Evolutionary conservation across 176 grass and related monocot genomes (phyloP).

Genomic region (Stipa capillata): DNA sequence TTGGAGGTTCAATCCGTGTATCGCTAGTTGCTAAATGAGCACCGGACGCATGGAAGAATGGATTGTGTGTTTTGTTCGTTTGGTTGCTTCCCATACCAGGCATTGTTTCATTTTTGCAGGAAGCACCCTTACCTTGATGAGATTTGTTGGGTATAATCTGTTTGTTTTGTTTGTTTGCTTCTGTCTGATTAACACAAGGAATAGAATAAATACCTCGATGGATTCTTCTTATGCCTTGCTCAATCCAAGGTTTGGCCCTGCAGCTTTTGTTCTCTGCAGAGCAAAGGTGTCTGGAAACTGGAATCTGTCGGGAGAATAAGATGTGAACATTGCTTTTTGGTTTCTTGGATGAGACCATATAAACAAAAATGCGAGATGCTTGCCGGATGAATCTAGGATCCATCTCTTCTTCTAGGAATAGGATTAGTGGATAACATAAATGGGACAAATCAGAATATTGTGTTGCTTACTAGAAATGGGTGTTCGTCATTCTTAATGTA

Average conservation of each 20-base stretch:
- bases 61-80: not conserved
- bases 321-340: not conserved
- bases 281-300: not conserved
- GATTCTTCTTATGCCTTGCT: not conserved
- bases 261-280: not conserved
- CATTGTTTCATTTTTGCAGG: constrained; percentile 3
- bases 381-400: not conserved
- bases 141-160: not conserved
- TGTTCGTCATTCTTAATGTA: not conserved
- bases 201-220: not conserved
- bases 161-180: constrained; percentile 9
- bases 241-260: not conserved
- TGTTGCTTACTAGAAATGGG: not conserved
- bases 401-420: not conserved
- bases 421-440: not conserved
- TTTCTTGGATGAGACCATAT: not conserved
- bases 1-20: too few species aligned
- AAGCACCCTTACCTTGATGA: too few species aligned
- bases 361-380: constrained; percentile 1
- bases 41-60: not conserved
- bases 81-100: not conserved
- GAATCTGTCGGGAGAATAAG: not conserved
- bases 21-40: too few species aligned
- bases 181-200: not conserved
- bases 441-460: not conserved